Conservation (phyloP, 2,329 filamentous ascomycete species). For the Trichoderma pleuroti region DNA sequence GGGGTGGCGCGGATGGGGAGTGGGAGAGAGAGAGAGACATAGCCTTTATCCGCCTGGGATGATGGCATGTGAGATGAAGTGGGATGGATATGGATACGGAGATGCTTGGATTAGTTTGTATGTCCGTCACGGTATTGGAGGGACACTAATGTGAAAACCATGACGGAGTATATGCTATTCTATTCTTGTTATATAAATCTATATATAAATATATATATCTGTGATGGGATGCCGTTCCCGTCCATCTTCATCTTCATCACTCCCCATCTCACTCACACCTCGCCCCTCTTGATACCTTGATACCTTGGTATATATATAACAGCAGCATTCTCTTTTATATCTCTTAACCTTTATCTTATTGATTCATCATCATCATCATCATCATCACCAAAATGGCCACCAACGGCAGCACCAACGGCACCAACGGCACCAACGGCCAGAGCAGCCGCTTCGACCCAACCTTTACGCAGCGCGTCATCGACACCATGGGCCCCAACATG, state of each 20-base stretch:
- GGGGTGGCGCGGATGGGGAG: not conserved
- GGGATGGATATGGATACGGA: not conserved
- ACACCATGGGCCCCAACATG: slow-evolving; percentile 68
- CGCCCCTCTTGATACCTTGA: not conserved
- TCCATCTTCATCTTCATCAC: not conserved
- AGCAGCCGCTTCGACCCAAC: slow-evolving; percentile 63
- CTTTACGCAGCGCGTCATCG: slow-evolving; percentile 71
- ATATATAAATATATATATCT: not conserved
- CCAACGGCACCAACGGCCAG: slow-evolving; percentile 3
- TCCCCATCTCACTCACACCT: not conserved
- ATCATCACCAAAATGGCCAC: not conserved
- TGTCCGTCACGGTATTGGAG: no score
- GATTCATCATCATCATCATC: not conserved
- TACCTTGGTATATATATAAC: not conserved
- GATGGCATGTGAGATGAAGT: not conserved
- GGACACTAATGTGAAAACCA: not conserved
- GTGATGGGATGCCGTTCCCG: not conserved
- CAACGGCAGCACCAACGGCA: not conserved
- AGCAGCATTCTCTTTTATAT: no score
- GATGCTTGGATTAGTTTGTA: not conserved
- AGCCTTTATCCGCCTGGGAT: not conserved
- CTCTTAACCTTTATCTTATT: no score
- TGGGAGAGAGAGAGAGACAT: not conserved
- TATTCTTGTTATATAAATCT: no score
- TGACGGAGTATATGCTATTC: not conserved